phyloP scores from a whole-genome alignment of 2,329 filamentous ascomycete genomes.

The Fulvia fulva region DNA sequence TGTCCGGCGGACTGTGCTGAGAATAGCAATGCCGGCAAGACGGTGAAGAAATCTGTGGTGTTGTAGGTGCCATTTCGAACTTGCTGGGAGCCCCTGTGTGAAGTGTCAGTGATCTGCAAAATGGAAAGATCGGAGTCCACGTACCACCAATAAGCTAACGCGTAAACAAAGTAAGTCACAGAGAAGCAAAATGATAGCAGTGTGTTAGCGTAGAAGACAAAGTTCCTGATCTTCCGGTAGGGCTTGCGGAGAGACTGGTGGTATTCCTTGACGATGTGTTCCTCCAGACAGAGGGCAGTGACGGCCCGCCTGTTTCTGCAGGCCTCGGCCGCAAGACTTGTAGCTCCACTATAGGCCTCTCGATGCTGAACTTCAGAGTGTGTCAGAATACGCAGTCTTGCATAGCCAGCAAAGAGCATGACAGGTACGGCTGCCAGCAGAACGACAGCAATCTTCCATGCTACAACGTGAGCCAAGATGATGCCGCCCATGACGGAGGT shows the following conservation, averaged over 20 bases:
- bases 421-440: conserved; percentile 47
- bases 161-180: conserved; percentile 47
- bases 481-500: conserved; percentile 47
- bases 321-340: conserved; percentile 63
- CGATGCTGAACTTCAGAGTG: conserved; percentile 61
- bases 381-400: conserved; percentile 47
- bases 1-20: conserved; percentile 46
- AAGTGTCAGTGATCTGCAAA: conserved; percentile 1
- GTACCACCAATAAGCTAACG: conserved; percentile 48
- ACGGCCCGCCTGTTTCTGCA: conserved; percentile 63
- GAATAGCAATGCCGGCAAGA: conserved; percentile 44
- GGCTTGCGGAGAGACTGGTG: conserved; percentile 37
- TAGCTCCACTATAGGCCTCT: conserved; percentile 60
- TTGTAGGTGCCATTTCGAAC: conserved; percentile 42
- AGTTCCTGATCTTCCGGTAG: conserved; percentile 39
- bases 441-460: conserved; percentile 51
- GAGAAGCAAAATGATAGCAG: conserved; percentile 44
- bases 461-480: conserved; percentile 45
- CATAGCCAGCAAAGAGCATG: conserved; percentile 45
- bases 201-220: conserved; percentile 40
- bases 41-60: conserved; percentile 44
- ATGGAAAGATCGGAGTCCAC: background rate
- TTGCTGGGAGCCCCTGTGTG: conserved; percentile 37
- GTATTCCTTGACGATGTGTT: conserved; percentile 38
- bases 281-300: conserved; percentile 41